Evolutionary conservation across 345 rosid genomes (phyloP).

Genomic region (Iberis pinnata): DNA sequence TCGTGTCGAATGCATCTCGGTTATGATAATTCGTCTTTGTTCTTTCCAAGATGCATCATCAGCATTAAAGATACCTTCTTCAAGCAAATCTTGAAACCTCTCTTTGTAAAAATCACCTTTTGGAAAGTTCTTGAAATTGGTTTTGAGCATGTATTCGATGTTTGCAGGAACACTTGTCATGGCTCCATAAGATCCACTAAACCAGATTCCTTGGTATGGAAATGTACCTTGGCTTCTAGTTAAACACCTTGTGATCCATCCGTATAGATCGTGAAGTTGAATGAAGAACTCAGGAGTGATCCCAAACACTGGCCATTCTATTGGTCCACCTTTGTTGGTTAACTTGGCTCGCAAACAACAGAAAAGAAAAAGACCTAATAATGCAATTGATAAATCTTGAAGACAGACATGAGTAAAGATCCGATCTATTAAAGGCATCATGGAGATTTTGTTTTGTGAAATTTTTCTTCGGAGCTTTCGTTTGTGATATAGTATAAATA

Average conservation of each 20-base stretch:
- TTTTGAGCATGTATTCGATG: constrained; percentile 57
- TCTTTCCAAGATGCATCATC: constrained; percentile 64
- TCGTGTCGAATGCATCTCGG: constrained; percentile 58
- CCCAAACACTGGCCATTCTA: constrained; percentile 65
- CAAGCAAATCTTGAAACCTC: constrained; percentile 56
- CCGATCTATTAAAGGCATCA: constrained; percentile 22
- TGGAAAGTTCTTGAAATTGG: constrained; percentile 63
- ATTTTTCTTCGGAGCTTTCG: background rate
- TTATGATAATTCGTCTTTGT: constrained; percentile 42
- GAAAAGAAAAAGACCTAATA: constrained; percentile 44
- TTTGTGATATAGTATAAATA: background rate
- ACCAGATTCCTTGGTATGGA: constrained; percentile 46
- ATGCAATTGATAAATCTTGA: constrained; percentile 40
- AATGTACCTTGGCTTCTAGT: constrained; percentile 44
- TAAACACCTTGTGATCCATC: constrained; percentile 42
- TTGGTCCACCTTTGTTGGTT: constrained; percentile 45
- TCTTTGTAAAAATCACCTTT: constrained; percentile 59
- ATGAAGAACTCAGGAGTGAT: constrained; percentile 36
- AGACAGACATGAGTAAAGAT: constrained; percentile 26
- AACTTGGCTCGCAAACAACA: constrained; percentile 42
- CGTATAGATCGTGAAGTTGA: constrained; percentile 26
- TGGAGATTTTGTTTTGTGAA: background rate
- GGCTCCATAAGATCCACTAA: constrained; percentile 48
- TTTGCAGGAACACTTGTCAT: constrained; percentile 48
- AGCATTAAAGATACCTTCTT: constrained; percentile 61